Evolutionary conservation across 352 stramenopile genomes (phyloP).

Genomic region (Phytophthora melonis): DNA sequence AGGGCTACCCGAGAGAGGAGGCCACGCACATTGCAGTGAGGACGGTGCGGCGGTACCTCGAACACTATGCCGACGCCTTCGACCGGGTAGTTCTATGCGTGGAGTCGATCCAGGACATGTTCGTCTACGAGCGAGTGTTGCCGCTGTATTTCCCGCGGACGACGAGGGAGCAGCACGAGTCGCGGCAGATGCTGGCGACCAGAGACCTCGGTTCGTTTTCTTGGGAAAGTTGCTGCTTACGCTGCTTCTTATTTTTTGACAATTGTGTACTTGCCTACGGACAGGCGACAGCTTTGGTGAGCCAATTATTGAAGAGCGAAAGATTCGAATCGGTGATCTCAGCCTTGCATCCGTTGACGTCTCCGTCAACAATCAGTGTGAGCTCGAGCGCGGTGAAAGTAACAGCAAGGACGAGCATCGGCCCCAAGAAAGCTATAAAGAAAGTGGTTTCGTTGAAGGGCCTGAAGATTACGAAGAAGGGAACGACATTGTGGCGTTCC

Average conservation of each 20-base stretch:
- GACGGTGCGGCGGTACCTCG: conserved; percentile 82
- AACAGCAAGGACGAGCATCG: background rate
- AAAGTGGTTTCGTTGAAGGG: background rate
- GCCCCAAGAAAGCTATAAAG: background rate
- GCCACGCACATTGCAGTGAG: conserved; percentile 76
- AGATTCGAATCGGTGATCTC: conserved; percentile 72
- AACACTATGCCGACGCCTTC: conserved; percentile 69
- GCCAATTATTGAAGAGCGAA: conserved; percentile 82
- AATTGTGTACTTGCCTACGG: background rate
- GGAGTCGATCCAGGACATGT: conserved; percentile 67
- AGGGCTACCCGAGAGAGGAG: conserved; percentile 83
- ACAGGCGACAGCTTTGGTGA: conserved; percentile 76
- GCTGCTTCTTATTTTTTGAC: background rate
- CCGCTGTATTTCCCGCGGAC: conserved; percentile 81
- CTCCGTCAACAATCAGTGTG: conserved; percentile 40
- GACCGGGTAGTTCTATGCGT: conserved; percentile 76
- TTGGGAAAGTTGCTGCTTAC: background rate
- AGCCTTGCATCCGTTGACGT: conserved; percentile 18
- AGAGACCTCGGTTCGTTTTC: conserved; percentile 51
- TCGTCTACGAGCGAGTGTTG: conserved; percentile 68
- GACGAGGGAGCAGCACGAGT: conserved; percentile 44
- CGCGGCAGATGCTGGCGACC: conserved; percentile 32
- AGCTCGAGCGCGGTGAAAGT: conserved; percentile 8
- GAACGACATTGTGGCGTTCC: conserved; percentile 61
- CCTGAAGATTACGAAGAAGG: conserved; percentile 45